Evolutionary conservation across 768 basidiomycete species (phyloP).

Genomic region (Phaeotremella fagi): DNA sequence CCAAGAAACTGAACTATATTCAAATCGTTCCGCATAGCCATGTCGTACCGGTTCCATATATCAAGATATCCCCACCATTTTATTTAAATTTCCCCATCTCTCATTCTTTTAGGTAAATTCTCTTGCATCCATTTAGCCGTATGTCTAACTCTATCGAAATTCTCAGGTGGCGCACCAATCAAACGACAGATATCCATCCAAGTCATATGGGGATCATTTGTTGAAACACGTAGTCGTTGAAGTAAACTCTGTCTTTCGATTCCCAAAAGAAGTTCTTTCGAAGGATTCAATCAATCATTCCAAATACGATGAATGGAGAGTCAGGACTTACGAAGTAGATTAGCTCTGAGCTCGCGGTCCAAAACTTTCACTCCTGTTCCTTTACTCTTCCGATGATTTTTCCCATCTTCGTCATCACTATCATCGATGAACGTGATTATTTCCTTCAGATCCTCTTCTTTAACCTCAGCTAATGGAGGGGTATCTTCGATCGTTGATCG

Average conservation of each 20-base stretch:
- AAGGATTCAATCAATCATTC: too few species aligned
- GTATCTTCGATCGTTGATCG: too few species aligned
- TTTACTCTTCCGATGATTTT: neutral
- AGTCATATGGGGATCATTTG: neutral
- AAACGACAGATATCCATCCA: constrained; percentile 24
- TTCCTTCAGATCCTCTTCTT: neutral
- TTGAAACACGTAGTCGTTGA: neutral
- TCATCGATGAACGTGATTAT: neutral
- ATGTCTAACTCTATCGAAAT: constrained; percentile 23
- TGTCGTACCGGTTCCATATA: too few species aligned
- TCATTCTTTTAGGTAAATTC: constrained; percentile 10
- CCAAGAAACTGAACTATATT: too few species aligned
- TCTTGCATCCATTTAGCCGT: constrained; percentile 21
- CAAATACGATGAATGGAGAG: neutral
- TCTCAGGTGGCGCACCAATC: constrained; percentile 19
- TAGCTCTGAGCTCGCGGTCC: too few species aligned
- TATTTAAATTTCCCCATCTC: constrained; percentile 1
- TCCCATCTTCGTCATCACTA: neutral
- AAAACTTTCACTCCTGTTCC: constrained; percentile 8
- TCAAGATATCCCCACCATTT: too few species aligned
- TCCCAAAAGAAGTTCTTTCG: too few species aligned
- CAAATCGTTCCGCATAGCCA: too few species aligned
- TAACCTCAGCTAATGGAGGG: too few species aligned
- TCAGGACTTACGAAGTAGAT: neutral
- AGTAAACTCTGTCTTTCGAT: neutral